These are phyloP conservation scores for Nissolia schottii DNA, from an alignment of 306 rosid genomes.

Conservation along the genomic window DNA sequence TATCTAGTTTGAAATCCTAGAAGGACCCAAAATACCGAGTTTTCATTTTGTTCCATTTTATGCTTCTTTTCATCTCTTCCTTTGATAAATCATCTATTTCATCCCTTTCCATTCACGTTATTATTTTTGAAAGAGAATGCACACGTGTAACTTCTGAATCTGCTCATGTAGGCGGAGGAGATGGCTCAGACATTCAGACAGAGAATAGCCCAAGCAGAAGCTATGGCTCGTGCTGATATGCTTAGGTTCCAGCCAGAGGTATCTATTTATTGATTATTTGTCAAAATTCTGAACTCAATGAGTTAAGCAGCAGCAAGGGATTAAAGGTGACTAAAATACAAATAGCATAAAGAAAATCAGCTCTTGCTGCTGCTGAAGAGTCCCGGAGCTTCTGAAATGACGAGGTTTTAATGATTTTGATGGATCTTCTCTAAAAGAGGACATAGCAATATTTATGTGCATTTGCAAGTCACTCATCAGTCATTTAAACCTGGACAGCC, in stretches of 20 bases:
- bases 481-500: too few relatives aligned
- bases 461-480: background rate
- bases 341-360: background rate
- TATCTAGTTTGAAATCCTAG: slow-evolving; percentile 5
- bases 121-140: slow-evolving; percentile 1
- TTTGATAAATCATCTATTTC: background rate
- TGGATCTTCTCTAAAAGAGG: background rate
- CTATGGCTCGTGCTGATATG: slow-evolving; percentile 98
- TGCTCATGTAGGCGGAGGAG: slow-evolving; percentile 81
- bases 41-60: background rate
- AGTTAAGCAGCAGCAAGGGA: background rate
- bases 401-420: background rate
- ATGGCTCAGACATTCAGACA: slow-evolving; percentile 96
- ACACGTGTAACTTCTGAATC: slow-evolving; percentile 12
- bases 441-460: background rate
- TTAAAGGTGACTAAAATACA: background rate
- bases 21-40: background rate
- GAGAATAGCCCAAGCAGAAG: slow-evolving; percentile 98
- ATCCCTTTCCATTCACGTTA: slow-evolving; percentile 8
- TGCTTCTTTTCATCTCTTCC: slow-evolving; percentile 4
- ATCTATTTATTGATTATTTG: slow-evolving; percentile 25
- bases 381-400: background rate
- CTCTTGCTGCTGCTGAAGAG: background rate
- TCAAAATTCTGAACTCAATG: background rate
- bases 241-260: slow-evolving; percentile 95